A percentile compares a stretch with the other conserved stretches of the same genome.
Evolutionary conservation across 768 basidiomycete genomes (phyloP).

Genomic region (Coprinopsis sp.): DNA sequence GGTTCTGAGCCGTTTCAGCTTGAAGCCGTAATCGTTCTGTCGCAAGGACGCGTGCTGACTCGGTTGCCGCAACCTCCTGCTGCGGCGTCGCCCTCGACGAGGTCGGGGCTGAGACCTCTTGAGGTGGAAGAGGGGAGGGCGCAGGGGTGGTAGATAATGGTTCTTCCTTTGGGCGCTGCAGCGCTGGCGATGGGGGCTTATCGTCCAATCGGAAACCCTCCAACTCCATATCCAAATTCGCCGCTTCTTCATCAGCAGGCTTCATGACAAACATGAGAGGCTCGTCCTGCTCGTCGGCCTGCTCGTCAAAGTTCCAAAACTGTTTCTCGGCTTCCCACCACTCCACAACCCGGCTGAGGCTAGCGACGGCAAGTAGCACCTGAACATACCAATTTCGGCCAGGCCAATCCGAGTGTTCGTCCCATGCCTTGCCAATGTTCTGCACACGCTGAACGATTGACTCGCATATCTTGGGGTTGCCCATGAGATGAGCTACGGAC

Average conservation of each 20-base stretch:
- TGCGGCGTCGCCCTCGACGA: slow-evolving; percentile 27
- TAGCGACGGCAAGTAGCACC: slow-evolving; percentile 90
- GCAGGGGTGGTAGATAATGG: slow-evolving; percentile 48
- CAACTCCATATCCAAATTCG: slow-evolving; percentile 36
- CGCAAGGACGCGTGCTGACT: slow-evolving; percentile 80
- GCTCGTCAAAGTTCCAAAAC: slow-evolving; percentile 98
- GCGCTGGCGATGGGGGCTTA: slow-evolving; percentile 23
- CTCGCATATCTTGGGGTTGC: slow-evolving; percentile 80
- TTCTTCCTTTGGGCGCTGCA: slow-evolving; percentile 44
- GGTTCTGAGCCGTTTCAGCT: slow-evolving; percentile 92
- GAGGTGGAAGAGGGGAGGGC: slow-evolving; percentile 13
- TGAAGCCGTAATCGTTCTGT: slow-evolving; percentile 85
- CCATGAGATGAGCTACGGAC: slow-evolving; percentile 79
- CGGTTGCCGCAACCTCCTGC: slow-evolving; percentile 53
- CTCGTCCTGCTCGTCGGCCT: slow-evolving; percentile 85
- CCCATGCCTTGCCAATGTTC: slow-evolving; percentile 91
- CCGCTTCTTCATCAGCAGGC: slow-evolving; percentile 58
- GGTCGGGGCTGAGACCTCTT: slow-evolving; percentile 30
- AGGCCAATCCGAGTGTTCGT: slow-evolving; percentile 97
- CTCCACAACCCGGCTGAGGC: slow-evolving; percentile 92
- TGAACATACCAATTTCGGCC: slow-evolving; percentile 98
- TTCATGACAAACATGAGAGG: slow-evolving; percentile 92
- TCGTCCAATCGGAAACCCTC: slow-evolving; percentile 46
- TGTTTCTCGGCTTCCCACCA: slow-evolving; percentile 99
- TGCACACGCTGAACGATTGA: slow-evolving; percentile 88